phyloP scores from a whole-genome alignment of 169 alveolate genomes.

The Plasmodium gonderi region DNA sequence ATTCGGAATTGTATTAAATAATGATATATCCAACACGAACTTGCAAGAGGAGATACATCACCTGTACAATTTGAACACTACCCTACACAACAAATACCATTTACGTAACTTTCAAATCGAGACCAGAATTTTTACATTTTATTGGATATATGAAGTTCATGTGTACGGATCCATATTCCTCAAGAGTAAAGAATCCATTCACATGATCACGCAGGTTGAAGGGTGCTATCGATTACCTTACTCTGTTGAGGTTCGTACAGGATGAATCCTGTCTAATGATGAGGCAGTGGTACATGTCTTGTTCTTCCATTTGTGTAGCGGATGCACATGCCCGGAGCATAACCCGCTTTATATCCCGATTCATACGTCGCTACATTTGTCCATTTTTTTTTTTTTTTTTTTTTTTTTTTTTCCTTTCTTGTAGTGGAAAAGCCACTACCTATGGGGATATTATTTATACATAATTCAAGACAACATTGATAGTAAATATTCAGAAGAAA shows the following conservation, averaged over 20 bases:
- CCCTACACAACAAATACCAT: conserved; percentile 28
- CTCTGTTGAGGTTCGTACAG: not conserved
- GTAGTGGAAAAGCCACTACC: conserved; percentile 24
- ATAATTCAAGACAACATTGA: conserved; percentile 59
- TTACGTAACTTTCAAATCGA: conserved; percentile 1
- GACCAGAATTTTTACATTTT: conserved; percentile 37
- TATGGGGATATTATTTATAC: conserved; percentile 68
- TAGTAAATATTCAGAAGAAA: conserved; percentile 54
- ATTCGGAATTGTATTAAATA: conserved; percentile 34
- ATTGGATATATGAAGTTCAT: conserved; percentile 70
- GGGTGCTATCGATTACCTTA: conserved; percentile 24
- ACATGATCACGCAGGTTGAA: not conserved
- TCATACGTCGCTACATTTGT: not conserved
- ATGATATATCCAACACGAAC: conserved; percentile 29
- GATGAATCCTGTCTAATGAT: not conserved
- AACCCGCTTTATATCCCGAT: too few relatives aligned
- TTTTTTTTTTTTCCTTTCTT: not conserved
- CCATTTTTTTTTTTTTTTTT: not conserved
- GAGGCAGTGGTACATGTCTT: not conserved
- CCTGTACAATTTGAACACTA: conserved; percentile 16
- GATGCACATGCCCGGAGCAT: too few relatives aligned
- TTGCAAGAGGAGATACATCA: conserved; percentile 25
- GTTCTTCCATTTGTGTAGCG: too few relatives aligned
- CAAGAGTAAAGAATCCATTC: not conserved
- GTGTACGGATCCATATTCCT: conserved; percentile 60